Evolutionary conservation across 352 stramenopile species (phyloP), one percentile per base, ranked within the genome.

Genomic region (Phytophthora cactorum): DNA sequence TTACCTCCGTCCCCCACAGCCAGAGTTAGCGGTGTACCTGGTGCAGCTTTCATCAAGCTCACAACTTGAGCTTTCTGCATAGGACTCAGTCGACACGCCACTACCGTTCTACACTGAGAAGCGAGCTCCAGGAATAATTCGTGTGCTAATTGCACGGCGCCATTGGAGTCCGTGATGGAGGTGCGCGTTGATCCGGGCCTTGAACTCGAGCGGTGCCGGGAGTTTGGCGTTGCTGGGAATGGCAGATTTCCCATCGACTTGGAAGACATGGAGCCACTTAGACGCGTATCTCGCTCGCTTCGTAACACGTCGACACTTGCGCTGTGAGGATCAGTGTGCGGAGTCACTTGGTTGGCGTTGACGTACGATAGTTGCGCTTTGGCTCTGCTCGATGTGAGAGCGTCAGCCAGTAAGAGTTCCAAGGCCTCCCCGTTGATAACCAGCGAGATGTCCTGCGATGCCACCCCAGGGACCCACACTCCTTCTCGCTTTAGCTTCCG

Each of bases 1-100:
- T 99, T 99, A 1, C 97, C 98, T 45, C 98, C 98, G 76, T 99
- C 98, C 17, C 98, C 98, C 52, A 99, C 98, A 5, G 97, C 97
- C 5, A 99, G 79, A 0, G 96, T 98, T 11, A 96, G 45, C 0
- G 86, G 96, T 15, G 84, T 72, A 1, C 78, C 82, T 5, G 84
- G 79, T 3, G 84, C 82, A 0, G 73, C 74, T 38, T 95, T 96
- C 64, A 99, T 98, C 17, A 99, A 82, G 47, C 95, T 89, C 4
- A 99, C 97, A 1, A 98, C 78, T 68, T 96, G 86, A 14, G 91
- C 91, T 70, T 98, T 98, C 63, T 98, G 93, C 82, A 96, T 96
- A 1, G 93, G 93, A 46, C 88, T 96, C 3, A 98, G 62, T 0
- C 93, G 83, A 54, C 89, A 97, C 0, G 89, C 93, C 1, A 98